phyloP scores from a whole-genome alignment of 2,329 filamentous ascomycete species.

The Graphilbum ipis-grandicollis region DNA sequence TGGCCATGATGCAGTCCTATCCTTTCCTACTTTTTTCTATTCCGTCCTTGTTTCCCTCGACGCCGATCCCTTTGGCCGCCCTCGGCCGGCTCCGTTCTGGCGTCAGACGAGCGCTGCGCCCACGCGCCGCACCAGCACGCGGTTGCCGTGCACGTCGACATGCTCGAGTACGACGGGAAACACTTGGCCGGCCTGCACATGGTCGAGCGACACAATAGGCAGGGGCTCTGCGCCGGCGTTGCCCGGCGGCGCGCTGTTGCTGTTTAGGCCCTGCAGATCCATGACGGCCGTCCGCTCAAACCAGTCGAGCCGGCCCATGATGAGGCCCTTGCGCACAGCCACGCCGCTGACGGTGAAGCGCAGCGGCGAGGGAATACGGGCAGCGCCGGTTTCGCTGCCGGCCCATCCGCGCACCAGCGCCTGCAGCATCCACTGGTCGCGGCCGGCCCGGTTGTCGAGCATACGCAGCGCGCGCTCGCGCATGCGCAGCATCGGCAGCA shows the following conservation, averaged over 20 bases:
- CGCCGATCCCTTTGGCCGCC: background rate
- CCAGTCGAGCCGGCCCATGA: slow-evolving; percentile 29
- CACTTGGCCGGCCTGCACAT: slow-evolving; percentile 28
- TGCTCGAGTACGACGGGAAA: slow-evolving; percentile 37
- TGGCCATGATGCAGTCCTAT: no score
- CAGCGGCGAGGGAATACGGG: background rate
- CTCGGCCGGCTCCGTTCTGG: no score
- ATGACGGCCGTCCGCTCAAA: slow-evolving; percentile 28
- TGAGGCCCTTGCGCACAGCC: slow-evolving; percentile 12
- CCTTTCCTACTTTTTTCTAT: background rate
- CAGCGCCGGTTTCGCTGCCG: background rate
- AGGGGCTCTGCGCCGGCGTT: background rate
- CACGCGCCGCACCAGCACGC: slow-evolving; percentile 23
- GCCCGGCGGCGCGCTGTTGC: background rate
- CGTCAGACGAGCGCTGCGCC: background rate
- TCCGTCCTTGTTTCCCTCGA: background rate
- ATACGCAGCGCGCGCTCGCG: slow-evolving; percentile 32
- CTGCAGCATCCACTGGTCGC: slow-evolving; percentile 37
- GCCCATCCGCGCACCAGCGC: slow-evolving; percentile 39
- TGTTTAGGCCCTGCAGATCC: slow-evolving; percentile 18
- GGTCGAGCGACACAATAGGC: slow-evolving; percentile 17
- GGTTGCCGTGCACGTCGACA: slow-evolving; percentile 30
- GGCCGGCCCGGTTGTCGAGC: slow-evolving; percentile 24
- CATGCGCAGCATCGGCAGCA: slow-evolving; percentile 31
- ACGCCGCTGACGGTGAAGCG: slow-evolving; percentile 25